Evolutionary conservation across 179 eudicot species (phyloP).

Genomic region (Gypsophila paniculata): DNA sequence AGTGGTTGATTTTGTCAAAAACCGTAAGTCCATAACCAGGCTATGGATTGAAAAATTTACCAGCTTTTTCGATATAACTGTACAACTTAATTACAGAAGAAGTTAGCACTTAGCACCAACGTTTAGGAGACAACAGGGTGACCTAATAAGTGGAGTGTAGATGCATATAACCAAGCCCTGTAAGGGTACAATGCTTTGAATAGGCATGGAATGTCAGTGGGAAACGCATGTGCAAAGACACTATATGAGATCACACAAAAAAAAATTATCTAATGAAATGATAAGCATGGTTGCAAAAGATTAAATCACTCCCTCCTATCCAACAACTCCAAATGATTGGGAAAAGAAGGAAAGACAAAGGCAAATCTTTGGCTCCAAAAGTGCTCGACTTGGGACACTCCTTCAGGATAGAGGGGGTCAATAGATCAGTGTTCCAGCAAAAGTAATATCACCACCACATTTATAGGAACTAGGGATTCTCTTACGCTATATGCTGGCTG

Average conservation of each 20-base stretch:
- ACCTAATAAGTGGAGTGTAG: constrained; percentile 1
- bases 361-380: neutral
- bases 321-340: neutral
- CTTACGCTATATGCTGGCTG: too few relatives aligned
- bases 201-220: neutral
- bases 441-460: neutral
- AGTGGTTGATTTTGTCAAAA: neutral
- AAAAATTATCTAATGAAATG: neutral
- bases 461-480: too few relatives aligned
- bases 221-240: neutral
- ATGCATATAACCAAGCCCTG: neutral
- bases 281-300: neutral
- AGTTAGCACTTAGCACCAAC: constrained; percentile 5
- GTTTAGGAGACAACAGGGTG: neutral
- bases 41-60: neutral
- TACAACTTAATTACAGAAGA: neutral
- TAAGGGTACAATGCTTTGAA: neutral
- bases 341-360: neutral
- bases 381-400: neutral
- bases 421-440: too few relatives aligned
- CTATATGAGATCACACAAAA: neutral
- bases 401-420: too few relatives aligned
- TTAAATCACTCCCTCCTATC: neutral
- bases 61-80: neutral
- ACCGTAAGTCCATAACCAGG: neutral